Conservation (phyloP, 176 grass and related monocot species). For the Eleusine coracana region DNA sequence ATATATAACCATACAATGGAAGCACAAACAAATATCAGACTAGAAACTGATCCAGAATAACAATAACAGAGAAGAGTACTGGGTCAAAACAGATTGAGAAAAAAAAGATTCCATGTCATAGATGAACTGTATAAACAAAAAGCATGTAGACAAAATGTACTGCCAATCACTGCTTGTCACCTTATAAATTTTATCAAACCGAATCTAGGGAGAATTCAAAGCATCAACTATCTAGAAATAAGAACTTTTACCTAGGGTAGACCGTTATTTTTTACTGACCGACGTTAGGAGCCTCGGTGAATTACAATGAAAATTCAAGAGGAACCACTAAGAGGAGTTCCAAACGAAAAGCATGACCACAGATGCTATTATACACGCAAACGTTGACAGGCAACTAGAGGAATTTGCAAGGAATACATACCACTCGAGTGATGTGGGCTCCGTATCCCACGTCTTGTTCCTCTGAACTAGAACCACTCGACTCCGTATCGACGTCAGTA, state of each 20-base stretch:
- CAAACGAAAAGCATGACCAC: background rate
- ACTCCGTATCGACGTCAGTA: constrained; percentile 61
- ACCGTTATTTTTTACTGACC: background rate
- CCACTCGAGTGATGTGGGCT: constrained; percentile 44
- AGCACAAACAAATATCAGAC: constrained; percentile 8
- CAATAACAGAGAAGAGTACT: constrained; percentile 2
- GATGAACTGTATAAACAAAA: background rate
- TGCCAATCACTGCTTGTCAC: background rate
- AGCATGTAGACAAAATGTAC: background rate
- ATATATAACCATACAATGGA: constrained; percentile 3
- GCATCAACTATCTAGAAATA: background rate
- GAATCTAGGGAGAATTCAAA: background rate
- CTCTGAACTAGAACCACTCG: constrained; percentile 63
- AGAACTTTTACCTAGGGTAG: background rate
- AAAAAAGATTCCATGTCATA: background rate
- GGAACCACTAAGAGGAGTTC: background rate
- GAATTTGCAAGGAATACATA: constrained; percentile 43
- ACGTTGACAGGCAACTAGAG: constrained; percentile 10
- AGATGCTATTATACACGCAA: background rate
- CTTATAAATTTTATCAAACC: background rate
- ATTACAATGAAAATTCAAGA: background rate
- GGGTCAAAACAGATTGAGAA: background rate
- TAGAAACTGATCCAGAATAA: background rate
- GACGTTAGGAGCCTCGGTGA: background rate
- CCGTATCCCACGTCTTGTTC: constrained; percentile 51